Evolutionary conservation across 306 rosid genomes (phyloP), one percentile per base, ranked within the genome.

Genomic region (Cotoneaster glaucophyllus): DNA sequence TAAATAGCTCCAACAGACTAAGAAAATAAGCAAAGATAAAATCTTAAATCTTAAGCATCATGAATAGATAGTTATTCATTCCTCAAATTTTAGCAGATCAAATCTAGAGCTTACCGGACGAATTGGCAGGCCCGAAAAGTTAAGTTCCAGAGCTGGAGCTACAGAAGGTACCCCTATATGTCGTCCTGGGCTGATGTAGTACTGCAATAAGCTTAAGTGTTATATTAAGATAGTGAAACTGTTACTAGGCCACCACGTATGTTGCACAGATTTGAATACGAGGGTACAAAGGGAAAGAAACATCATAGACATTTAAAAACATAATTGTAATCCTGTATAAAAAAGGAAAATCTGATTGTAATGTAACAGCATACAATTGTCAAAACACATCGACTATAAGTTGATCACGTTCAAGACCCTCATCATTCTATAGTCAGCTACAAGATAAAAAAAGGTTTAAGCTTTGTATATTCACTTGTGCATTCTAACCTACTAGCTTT

Each of bases 81-180:
- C 21, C 32, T 19, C 37, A 48, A 28, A 56, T n/a, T 19, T 64
- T 34, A 9, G 62, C 17, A 59, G 32, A 22, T 59, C 26, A 59
- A 59, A 64, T 28, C 19, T 14, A 17, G 67, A 41, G 71, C 65
- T 68, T 69, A 92, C 99, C 96, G 13, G 80, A 83, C 99, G 97
- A 79, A 96, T 83, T 69, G 99, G 99, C 80, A 96, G 79, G 65
- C 98, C 97, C 7, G 87, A 75, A 88, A 96, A 96, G 86, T 96
- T 96, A 19, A 89, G 88, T 80, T 90, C 88, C 45, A 69, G 65
- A 77, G 74, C 63, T 44, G 87, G 75, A 59, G 83, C 76, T 11
- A 85, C 73, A 3, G 81, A 77, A 63, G 26, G 57, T 69, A 71
- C 85, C 73, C 80, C 85, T 79, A 79, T 88, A 71, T 93, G 89